phyloP scores from a whole-genome alignment of 768 basidiomycete species.

The Boletus rubropictus region DNA sequence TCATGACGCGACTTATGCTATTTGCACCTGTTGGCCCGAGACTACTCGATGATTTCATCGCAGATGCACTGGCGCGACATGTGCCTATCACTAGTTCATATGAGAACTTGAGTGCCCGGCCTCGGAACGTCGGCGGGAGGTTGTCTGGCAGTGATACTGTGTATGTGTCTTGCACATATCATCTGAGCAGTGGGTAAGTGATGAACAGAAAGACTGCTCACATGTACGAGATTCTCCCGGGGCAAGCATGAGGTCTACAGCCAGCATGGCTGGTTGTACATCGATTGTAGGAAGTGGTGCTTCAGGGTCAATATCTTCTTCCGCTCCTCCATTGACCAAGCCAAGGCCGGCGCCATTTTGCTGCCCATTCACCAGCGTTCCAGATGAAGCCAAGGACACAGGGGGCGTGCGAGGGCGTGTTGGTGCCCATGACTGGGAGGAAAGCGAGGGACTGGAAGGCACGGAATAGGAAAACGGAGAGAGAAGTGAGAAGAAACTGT shows the following conservation, averaged over 20 bases:
- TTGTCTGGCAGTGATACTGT: conserved; percentile 66
- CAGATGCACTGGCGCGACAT: conserved; percentile 51
- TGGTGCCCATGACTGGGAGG: conserved; percentile 23
- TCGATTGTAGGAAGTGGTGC: conserved; percentile 78
- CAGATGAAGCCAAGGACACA: conserved; percentile 22
- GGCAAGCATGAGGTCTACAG: conserved; percentile 73
- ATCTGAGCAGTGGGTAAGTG: not conserved
- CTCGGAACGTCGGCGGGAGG: conserved; percentile 87
- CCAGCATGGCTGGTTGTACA: conserved; percentile 80
- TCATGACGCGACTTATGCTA: conserved; percentile 73
- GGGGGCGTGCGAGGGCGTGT: conserved; percentile 19
- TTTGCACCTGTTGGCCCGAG: conserved; percentile 35
- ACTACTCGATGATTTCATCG: conserved; percentile 27
- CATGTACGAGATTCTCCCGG: conserved; percentile 86
- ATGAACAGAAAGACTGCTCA: conserved; percentile 27
- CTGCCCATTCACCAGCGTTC: not conserved
- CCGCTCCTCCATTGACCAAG: conserved; percentile 20
- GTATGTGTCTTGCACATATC: conserved; percentile 61
- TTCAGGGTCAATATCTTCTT: conserved; percentile 55
- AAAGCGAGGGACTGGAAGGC: conserved; percentile 18
- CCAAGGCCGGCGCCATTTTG: conserved; percentile 30
- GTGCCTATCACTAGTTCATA: conserved; percentile 90
- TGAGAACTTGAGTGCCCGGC: conserved; percentile 76
- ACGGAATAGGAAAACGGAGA: conserved; percentile 34
- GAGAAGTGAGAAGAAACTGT: conserved; percentile 45